Evolutionary conservation across 2,329 filamentous ascomycete genomes (phyloP), one percentile per base, ranked within the genome.

Genomic region (Diplodia sapinea): DNA sequence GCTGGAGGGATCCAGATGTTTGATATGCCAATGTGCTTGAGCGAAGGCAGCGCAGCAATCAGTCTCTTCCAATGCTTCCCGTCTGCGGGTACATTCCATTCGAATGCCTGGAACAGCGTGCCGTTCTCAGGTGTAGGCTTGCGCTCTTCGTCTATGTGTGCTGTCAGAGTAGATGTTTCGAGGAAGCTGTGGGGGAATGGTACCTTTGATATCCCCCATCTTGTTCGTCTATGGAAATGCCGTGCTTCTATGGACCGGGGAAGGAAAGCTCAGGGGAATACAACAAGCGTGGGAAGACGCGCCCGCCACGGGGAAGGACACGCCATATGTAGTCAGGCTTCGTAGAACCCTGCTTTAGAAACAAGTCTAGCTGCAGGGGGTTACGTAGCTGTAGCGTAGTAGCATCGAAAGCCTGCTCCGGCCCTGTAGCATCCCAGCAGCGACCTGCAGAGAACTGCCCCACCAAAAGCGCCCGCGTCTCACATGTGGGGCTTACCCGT

Each of bases 1-100:
- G 86, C 90, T 0, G 90, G 90, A 0, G 90, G 90, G 6, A 92
- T 84, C 89, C 89, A 92, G 38, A 89, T 79, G 67, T 83, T 83
- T 62, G 87, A 85, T 57, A 91, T 81, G 2, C 89, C 90, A 40
- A 88, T 82, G 0, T 82, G 79, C 71, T 87, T 86, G 2, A 91
- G 80, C 2, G 80, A 78, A 0, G 86, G 83, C 1, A 90, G 73
- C 7, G 82, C 81, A 20, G 80, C 78, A 15, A 79, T 77, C 1
- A 91, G 83, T 9, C 88, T 85, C 43, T 81, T 78, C 85, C 87
- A 91, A 76, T 91, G 89, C 57, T 82, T 78, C 36, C 57, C 56
- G 70, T 89, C 85, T 52, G 84, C 83, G 2, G 88, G 87, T 4
- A 87, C 83, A 73, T 92, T 88, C 90, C 90, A 92, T 79, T 92